Conservation (phyloP, 768 basidiomycete genomes). For the Lactarius trivialis region DNA sequence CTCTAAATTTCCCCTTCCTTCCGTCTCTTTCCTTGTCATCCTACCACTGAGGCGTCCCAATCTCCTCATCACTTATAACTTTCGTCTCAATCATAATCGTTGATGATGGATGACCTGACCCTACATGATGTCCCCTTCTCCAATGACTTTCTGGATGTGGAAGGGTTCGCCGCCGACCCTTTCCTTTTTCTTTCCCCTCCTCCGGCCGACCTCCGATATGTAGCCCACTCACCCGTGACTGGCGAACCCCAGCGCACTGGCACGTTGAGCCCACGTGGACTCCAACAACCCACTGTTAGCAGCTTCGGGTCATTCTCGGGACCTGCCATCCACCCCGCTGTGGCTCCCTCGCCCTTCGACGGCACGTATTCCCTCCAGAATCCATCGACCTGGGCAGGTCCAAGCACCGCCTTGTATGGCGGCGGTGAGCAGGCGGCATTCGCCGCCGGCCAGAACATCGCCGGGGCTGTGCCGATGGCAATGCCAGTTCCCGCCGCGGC, state of each 20-base stretch:
- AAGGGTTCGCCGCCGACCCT: background rate
- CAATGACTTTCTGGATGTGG: background rate
- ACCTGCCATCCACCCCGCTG: background rate
- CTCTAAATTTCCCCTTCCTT: background rate
- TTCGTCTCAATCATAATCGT: background rate
- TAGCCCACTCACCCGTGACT: background rate
- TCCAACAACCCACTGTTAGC: background rate
- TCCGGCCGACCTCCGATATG: background rate
- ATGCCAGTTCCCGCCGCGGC: background rate
- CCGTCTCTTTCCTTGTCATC: background rate
- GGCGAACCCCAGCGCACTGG: background rate
- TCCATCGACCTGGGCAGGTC: background rate
- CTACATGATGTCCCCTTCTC: background rate
- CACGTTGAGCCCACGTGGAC: background rate
- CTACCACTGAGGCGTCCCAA: background rate
- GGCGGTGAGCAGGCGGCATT: background rate
- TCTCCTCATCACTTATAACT: background rate
- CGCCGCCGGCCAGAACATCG: background rate
- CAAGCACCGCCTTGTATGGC: background rate
- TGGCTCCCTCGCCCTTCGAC: background rate
- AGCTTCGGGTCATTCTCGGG: background rate
- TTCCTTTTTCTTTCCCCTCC: background rate
- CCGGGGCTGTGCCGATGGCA: background rate
- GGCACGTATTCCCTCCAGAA: background rate
- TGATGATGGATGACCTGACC: background rate